Conservation (phyloP, 164 flowering plant genomes). For the Piper betle region DNA sequence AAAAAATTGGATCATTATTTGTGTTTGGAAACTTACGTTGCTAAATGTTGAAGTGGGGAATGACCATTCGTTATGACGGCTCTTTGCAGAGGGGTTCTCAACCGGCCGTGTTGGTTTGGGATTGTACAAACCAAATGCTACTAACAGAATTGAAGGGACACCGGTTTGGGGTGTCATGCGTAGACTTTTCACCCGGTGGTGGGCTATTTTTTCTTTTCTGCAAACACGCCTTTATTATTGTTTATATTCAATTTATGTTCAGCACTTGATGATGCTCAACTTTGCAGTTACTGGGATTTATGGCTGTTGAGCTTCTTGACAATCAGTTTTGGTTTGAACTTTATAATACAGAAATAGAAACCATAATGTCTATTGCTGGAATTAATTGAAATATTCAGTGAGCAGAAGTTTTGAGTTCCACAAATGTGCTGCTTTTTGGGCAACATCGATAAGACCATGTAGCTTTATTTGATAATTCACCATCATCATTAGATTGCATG, state of each 20-base stretch:
- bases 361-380: too few relatives aligned
- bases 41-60: background rate
- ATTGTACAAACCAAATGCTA: constrained; percentile 20
- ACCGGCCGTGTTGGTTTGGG: constrained; percentile 66
- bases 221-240: background rate
- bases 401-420: too few relatives aligned
- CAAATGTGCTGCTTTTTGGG: too few relatives aligned
- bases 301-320: too few relatives aligned
- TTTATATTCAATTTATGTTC: background rate
- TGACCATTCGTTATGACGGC: constrained; percentile 6
- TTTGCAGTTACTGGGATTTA: too few relatives aligned
- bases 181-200: constrained; percentile 70
- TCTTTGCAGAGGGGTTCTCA: constrained; percentile 52
- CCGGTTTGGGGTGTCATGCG: constrained; percentile 50
- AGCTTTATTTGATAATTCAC: too few relatives aligned
- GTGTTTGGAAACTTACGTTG: too few relatives aligned
- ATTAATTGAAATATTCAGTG: too few relatives aligned
- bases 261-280: background rate
- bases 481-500: too few relatives aligned
- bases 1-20: background rate
- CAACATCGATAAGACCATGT: too few relatives aligned
- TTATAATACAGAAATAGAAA: too few relatives aligned
- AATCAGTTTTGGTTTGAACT: too few relatives aligned
- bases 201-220: constrained; percentile 8
- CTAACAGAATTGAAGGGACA: constrained; percentile 55